These are phyloP conservation scores for Tripidium arundinaceum DNA, from an alignment of 202 grass and related monocot genomes.

Conservation along the genomic window DNA sequence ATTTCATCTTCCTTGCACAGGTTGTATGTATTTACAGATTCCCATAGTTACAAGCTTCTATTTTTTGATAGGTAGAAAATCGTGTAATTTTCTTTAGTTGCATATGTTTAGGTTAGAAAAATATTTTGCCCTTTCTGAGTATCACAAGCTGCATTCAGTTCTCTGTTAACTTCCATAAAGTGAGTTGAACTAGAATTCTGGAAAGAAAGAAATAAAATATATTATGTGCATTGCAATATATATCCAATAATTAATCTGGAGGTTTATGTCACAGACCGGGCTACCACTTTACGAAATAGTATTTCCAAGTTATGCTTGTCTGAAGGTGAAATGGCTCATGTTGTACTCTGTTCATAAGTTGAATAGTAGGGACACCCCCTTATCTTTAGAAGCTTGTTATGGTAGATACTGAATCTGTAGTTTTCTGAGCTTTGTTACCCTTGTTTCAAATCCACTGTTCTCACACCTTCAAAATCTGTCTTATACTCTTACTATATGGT, in stretches of 20 bases:
- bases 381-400: background rate
- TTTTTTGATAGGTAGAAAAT: conserved; percentile 3
- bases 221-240: background rate
- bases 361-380: background rate
- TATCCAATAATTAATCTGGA: background rate
- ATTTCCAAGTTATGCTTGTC: background rate
- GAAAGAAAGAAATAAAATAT: background rate
- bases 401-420: background rate
- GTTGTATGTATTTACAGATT: background rate
- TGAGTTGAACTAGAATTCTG: background rate
- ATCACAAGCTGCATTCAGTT: background rate
- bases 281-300: background rate
- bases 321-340: background rate
- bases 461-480: conserved; percentile 2
- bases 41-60: background rate
- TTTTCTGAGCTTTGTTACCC: background rate
- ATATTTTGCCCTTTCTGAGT: background rate
- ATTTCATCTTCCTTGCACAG: background rate
- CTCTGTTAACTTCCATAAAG: background rate
- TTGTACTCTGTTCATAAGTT: background rate
- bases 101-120: background rate
- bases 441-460: background rate
- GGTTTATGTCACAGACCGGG: background rate
- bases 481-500: background rate
- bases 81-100: background rate